phyloP scores from a whole-genome alignment of 495 filamentous ascomycete genomes.

The Achaetomiella virescens region DNA sequence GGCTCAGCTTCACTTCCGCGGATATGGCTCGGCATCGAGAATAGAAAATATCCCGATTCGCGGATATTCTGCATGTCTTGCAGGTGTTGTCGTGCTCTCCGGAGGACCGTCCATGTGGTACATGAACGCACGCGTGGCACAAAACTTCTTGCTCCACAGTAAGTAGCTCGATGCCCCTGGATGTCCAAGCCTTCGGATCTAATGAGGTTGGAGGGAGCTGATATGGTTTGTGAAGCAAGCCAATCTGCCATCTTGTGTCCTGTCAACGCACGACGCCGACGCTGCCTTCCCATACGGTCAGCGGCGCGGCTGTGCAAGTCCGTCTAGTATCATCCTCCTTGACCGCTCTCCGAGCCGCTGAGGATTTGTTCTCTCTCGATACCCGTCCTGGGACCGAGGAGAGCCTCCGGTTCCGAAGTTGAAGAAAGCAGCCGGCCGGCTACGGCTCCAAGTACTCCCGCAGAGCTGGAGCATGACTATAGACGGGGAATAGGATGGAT shows the following conservation, averaged over 20 bases:
- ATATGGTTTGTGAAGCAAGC: neutral
- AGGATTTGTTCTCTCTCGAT: neutral
- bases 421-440: neutral
- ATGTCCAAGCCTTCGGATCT: too few species aligned
- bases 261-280: neutral
- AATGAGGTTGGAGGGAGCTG: too few species aligned
- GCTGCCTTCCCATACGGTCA: too few species aligned
- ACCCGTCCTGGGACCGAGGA: neutral
- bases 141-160: neutral
- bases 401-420: neutral
- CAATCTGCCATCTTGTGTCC: neutral
- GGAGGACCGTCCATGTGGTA: neutral
- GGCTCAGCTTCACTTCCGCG: too few species aligned
- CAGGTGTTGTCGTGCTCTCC: neutral
- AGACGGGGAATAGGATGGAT: too few species aligned
- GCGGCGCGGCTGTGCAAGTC: too few species aligned
- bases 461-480: too few species aligned
- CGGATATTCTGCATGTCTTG: neutral
- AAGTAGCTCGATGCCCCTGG: too few species aligned
- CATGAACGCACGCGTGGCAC: neutral
- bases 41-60: constrained; percentile 6
- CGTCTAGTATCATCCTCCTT: neutral
- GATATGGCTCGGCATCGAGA: neutral
- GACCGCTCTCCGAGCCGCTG: neutral
- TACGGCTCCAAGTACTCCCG: too few species aligned